Evolutionary conservation across 768 basidiomycete species (phyloP).

Genomic region (Termitomyces titanicus): DNA sequence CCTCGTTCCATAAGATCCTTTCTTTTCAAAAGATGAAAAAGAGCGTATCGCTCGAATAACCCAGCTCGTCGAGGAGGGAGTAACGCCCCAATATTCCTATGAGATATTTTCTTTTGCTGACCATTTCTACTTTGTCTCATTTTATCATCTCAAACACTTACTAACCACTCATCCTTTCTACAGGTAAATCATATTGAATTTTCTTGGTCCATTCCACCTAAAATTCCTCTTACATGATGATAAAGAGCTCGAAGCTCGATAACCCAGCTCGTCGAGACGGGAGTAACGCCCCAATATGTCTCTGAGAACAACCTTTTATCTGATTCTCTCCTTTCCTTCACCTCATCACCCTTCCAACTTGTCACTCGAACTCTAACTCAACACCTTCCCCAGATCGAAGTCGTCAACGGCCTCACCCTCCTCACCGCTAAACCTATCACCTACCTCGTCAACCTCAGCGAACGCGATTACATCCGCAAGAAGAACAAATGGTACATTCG

Average conservation of each 20-base stretch:
- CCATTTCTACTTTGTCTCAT: constrained; percentile 1
- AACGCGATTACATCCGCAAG: constrained; percentile 91
- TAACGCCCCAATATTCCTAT: constrained; percentile 77
- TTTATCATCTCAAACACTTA: constrained; percentile 1
- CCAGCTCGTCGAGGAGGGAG: constrained; percentile 96
- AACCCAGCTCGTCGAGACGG: constrained; percentile 90
- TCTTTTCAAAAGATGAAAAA: constrained; percentile 58
- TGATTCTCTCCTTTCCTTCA: constrained; percentile 24
- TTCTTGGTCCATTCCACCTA: background rate
- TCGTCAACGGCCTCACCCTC: constrained; percentile 84
- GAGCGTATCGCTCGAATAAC: constrained; percentile 79
- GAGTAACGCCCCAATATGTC: constrained; percentile 74
- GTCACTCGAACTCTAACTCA: constrained; percentile 13
- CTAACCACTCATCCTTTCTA: constrained; percentile 18
- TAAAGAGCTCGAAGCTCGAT: constrained; percentile 74
- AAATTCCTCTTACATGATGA: constrained; percentile 43
- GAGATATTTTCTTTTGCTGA: constrained; percentile 58
- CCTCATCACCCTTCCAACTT: background rate
- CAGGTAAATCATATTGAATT: background rate
- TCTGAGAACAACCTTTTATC: constrained; percentile 50
- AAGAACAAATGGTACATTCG: constrained; percentile 91
- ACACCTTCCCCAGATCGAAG: constrained; percentile 61
- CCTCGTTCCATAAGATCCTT: background rate
- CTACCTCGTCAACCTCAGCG: constrained; percentile 96
- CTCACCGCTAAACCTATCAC: constrained; percentile 97